Base-by-base conservation (phyloP, 2,329 filamentous ascomycete genomes). In the Amphichorda felina region DNA sequence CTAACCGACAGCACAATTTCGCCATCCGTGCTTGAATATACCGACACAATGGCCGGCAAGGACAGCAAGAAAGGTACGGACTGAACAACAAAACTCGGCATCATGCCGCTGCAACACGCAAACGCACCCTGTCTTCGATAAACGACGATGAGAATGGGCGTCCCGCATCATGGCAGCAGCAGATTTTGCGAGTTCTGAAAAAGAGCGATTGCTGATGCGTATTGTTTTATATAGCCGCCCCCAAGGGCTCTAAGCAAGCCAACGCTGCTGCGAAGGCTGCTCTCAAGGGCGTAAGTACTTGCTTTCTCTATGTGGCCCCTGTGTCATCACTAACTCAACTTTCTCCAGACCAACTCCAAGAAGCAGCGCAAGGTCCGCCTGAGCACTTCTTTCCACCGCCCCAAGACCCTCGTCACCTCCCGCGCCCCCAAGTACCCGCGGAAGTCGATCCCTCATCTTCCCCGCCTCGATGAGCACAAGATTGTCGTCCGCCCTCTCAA, bases 401-500 rank as follows among this genome's bases (percentile, higher is more conserved):
- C 91, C 59, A 96, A 96, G 82, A 96, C 88, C 50, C 84, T 95
- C 57, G 71, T 82, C 66, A 79, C 95, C 54, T 83, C 86, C 54
- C 85, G 91, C 60, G 66, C 80, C 34, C 88, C 89, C 64, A 94
- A 94, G 73, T 96, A 94, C 77, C 88, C 85, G 51, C 87, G 89
- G 73, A 94, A 91, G 76, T 88, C 86, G 50, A 78, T 98, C 62
- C 80, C 84, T 56, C 82, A 89, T 64, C 75, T 77, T 61, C 82
- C 88, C 53, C 83, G 87, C 55, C 84, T 98, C 57, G 91, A 98
- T 70, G 84, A 89, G 71, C 84, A 88, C 78, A 95, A 94, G 80
- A 75, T 96, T 64, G 82, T 98, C 65, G 74, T 96, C 60, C 86
- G 95, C 79, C 91, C 91, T 50, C 78, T 98, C 61, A 98, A 98